Percentiles rank a stretch among this genome's conserved stretches.
Conservation (phyloP, 768 basidiomycete genomes). For the Lactarius sp. region DNA sequence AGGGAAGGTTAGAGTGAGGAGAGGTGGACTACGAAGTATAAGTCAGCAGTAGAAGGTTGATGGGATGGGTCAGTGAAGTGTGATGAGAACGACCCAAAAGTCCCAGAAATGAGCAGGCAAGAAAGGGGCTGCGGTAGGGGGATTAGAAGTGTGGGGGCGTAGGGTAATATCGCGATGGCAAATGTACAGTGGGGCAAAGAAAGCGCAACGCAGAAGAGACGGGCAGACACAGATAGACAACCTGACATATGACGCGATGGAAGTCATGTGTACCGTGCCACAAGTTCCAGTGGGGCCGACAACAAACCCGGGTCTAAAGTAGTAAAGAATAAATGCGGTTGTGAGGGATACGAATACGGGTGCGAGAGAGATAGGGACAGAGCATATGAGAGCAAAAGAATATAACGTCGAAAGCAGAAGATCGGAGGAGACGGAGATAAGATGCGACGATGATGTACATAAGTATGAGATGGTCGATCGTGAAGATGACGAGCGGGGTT, state of each 20-base stretch:
- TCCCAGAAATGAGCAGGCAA: neutral
- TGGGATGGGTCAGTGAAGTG: neutral
- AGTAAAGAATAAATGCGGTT: neutral
- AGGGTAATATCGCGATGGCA: neutral
- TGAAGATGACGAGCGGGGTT: neutral
- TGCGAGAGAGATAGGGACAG: neutral
- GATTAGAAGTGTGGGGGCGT: neutral
- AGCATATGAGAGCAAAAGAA: constrained; percentile 21
- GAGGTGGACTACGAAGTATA: neutral
- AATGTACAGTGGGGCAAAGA: neutral
- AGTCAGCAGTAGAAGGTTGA: neutral
- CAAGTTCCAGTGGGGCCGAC: neutral
- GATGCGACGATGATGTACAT: constrained; percentile 13
- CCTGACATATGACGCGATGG: neutral
- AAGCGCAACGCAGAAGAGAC: neutral
- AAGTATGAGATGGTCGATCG: neutral
- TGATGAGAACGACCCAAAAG: neutral
- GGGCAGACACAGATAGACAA: neutral
- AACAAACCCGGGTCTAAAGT: neutral
- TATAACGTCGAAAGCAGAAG: constrained; percentile 19
- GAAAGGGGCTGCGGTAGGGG: neutral
- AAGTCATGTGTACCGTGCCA: neutral
- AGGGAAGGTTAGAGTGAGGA: neutral
- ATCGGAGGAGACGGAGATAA: neutral
- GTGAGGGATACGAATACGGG: neutral